Base-by-base conservation (phyloP, 2,329 filamentous ascomycete species). In the Aspergillus jensenii region DNA sequence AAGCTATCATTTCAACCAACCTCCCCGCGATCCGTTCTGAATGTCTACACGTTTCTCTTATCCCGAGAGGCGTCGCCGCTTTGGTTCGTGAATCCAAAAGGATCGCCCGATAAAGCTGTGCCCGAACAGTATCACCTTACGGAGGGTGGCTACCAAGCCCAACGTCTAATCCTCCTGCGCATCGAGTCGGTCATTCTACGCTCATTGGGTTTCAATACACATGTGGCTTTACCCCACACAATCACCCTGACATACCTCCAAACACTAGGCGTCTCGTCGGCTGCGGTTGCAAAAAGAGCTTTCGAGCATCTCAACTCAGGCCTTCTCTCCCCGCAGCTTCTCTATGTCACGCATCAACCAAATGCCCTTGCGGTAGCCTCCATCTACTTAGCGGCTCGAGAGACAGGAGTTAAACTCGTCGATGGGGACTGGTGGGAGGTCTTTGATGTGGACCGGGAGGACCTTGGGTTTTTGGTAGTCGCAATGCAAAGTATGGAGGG, bases 361-460 rank as follows among this genome's bases (percentile, higher is more conserved):
- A 84, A 89, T 61, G 85, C 88, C 23, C 80, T 99, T 9, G 93
- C 95, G 4, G 91, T 91, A 2, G 90, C 93, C 1, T 91, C 93
- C 1, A 89, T 97, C 33, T 99, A 98, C 71, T 85, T 91, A n/a
- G 90, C 93, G 0, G 90, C 91, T 1, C 84, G 88, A 45, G 92
- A 98, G 64, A 73, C 85, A 1, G 87, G 84, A 0, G 85, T 90
- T 12, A 92, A 90, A 72, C 82, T 97, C 76, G 91, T 93, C 0
- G 89, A 90, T 62, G 85, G 84, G 48, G 88, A 91, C 62, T 99
- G 95, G 95, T 99, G 95, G 95, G 93, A 97, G 74, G 91, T 98
- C 0, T 98, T 98, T 73, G 95, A 99, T 74, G 90, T 95, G 7
- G 93, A 97, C 68, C 83, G 95, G 51, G 95, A 99, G 78, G 92